These are phyloP conservation scores for Lanmaoa pseudosensibilis DNA, from an alignment of 768 basidiomycete species.

Conservation along the genomic window DNA sequence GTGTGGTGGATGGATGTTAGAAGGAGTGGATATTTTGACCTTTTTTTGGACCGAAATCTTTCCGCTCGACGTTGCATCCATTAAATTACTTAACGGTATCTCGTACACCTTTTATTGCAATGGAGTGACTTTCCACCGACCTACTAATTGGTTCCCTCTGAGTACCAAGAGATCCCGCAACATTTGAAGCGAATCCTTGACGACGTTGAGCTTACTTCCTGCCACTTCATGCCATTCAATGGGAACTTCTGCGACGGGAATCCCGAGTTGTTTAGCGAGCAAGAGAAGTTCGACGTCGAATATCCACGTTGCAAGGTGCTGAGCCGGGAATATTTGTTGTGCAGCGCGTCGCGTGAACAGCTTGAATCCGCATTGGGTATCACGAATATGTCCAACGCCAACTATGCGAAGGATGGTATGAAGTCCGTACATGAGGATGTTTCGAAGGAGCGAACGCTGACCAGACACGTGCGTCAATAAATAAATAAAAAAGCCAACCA, in stretches of 20 bases:
- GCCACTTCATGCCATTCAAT: conserved; percentile 93
- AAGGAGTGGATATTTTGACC: conserved; percentile 9
- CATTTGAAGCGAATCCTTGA: conserved; percentile 87
- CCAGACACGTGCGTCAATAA: background rate
- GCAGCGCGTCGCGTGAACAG: conserved; percentile 85
- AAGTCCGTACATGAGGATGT: conserved; percentile 91
- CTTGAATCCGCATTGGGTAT: conserved; percentile 98
- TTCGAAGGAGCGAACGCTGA: conserved; percentile 85
- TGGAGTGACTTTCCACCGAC: conserved; percentile 62
- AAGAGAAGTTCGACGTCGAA: conserved; percentile 94
- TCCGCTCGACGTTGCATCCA: conserved; percentile 15
- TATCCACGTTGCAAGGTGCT: conserved; percentile 91
- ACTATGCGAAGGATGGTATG: conserved; percentile 87
- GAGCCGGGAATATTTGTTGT: conserved; percentile 76
- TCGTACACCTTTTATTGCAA: conserved; percentile 24
- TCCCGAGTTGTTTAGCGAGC: conserved; percentile 72
- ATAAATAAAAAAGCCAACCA: background rate
- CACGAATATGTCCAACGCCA: conserved; percentile 86
- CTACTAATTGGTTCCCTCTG: conserved; percentile 75
- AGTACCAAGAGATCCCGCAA: conserved; percentile 82
- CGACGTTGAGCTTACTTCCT: conserved; percentile 88
- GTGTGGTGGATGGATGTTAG: conserved; percentile 9
- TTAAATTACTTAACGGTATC: conserved; percentile 27
- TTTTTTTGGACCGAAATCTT: conserved; percentile 5
- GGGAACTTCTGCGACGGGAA: conserved; percentile 84